Evolutionary conservation across 108 stramenopile genomes (phyloP), one percentile per base, ranked within the genome.

Genomic region (Hondaea fermentalgiana): DNA sequence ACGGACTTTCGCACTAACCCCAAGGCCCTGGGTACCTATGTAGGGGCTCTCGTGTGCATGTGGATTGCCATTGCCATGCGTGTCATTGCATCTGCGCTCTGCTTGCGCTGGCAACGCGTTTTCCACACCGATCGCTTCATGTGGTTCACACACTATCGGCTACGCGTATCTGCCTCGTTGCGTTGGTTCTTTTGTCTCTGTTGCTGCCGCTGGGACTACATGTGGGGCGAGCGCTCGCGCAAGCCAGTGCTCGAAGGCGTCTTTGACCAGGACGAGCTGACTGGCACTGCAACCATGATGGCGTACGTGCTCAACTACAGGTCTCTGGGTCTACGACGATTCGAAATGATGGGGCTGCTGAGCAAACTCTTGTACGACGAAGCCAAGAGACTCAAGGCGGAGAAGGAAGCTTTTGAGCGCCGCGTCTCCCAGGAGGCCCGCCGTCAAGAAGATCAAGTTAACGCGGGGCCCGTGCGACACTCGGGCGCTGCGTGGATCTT

Each of bases 231-330:
- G 4, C 76, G 45, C 25, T 21, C 76, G 28, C 19, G 51, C 25
- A 45, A 83, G 28, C 76, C 76, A 0, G 76, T 83, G 12, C 28
- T 47, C 49, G 25, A 12, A 45, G 49, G 49, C 49, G 51, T n/a
- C n/a, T 83, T 83, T 23, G 76, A 83, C 25, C 76, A 83, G 76
- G 76, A 83, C 4, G 49, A 83, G 76, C 49, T 83, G 8, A 83
- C 49, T 3, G 76, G 49, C 6, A 28, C 76, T 12, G 45, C 49
- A 12, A 53, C 76, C n/a, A 53, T 53, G 76, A 83, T 83, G 76
- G 76, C 76, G 10, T 83, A 83, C n/a, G 49, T 83, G 45, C 51
- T 83, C 49, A 83, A 53, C 76, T 83, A 83, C 51, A 12, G 76
- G 10, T 47, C 76, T 12, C 76, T 53, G 76, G 49, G 76, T 45